Percentiles rank a stretch among this genome's conserved stretches.
phyloP scores from a whole-genome alignment of 306 rosid genomes.

The Malus asiatica region DNA sequence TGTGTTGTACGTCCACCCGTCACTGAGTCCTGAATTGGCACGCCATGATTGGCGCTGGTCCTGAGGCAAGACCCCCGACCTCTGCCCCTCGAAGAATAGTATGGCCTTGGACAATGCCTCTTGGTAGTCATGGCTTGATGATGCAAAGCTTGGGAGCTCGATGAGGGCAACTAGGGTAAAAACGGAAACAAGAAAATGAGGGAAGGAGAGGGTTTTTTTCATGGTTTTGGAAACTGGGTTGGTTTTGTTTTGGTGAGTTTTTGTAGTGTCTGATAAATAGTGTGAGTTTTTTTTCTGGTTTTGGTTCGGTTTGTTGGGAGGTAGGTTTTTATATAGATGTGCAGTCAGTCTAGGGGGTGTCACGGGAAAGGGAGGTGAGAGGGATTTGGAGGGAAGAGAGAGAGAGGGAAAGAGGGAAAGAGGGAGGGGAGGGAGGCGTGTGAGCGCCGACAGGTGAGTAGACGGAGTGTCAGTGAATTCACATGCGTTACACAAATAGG shows the following conservation, averaged over 20 bases:
- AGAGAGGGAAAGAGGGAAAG: not conserved
- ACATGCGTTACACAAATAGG: constrained; percentile 1
- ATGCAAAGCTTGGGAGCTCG: not conserved
- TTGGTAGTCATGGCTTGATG: constrained; percentile 37
- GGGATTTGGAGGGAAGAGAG: not conserved
- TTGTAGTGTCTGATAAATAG: not conserved
- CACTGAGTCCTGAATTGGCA: constrained; percentile 55
- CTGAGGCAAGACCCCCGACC: constrained; percentile 67
- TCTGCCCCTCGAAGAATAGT: constrained; percentile 79
- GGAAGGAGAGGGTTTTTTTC: constrained; percentile 16
- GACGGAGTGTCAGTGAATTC: constrained; percentile 21
- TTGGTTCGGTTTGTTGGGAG: not conserved
- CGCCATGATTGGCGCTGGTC: constrained; percentile 69
- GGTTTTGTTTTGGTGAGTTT: not conserved
- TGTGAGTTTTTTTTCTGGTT: not conserved
- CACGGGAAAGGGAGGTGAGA: constrained; percentile 46
- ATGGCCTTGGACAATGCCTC: constrained; percentile 80
- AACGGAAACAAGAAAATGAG: not conserved
- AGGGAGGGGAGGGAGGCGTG: not conserved
- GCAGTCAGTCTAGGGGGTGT: not conserved
- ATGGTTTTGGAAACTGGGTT: not conserved
- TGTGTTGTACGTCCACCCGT: constrained; percentile 57
- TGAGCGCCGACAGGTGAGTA: constrained; percentile 13
- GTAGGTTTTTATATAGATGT: constrained; percentile 1
- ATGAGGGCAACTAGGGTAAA: not conserved